Evolutionary conservation across 225 moss, liverwort and hornwort genomes (phyloP).

Genomic region (Rhytidiadelphus loreus): DNA sequence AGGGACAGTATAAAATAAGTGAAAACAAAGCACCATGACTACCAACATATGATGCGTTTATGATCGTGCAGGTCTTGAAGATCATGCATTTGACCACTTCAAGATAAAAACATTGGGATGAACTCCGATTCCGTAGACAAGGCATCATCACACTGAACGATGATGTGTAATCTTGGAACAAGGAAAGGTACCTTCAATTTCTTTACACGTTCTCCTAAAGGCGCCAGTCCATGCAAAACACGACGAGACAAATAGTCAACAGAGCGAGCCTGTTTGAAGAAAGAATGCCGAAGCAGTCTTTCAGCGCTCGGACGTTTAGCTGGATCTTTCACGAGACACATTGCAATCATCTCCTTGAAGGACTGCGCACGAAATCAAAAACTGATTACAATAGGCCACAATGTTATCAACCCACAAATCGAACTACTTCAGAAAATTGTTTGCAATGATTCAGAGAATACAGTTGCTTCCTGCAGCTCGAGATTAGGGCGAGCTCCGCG

Average conservation of each 20-base stretch:
- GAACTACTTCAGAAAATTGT: neutral
- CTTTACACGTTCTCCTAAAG: constrained; percentile 84
- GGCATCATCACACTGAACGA: neutral
- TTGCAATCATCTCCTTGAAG: constrained; percentile 99
- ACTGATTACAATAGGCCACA: neutral
- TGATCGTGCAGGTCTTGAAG: neutral
- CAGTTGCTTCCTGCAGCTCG: neutral
- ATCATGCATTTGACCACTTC: neutral
- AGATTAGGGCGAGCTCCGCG: neutral
- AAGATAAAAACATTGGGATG: neutral
- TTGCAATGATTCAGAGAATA: neutral
- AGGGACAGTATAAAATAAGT: neutral
- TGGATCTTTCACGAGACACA: constrained; percentile 98
- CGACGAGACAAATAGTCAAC: constrained; percentile 62
- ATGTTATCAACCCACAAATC: neutral
- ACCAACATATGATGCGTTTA: neutral
- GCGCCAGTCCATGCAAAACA: constrained; percentile 71
- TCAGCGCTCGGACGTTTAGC: constrained; percentile 74
- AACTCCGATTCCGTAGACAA: neutral
- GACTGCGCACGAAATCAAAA: constrained; percentile 30
- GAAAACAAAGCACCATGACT: neutral
- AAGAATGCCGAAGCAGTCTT: constrained; percentile 83
- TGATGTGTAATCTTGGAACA: neutral
- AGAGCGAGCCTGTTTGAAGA: constrained; percentile 82
- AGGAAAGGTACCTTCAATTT: constrained; percentile 50